A percentile compares a stretch with the other conserved stretches of the same genome.
phyloP scores from a whole-genome alignment of 2,329 filamentous ascomycete species.

The Fusarium palustre region DNA sequence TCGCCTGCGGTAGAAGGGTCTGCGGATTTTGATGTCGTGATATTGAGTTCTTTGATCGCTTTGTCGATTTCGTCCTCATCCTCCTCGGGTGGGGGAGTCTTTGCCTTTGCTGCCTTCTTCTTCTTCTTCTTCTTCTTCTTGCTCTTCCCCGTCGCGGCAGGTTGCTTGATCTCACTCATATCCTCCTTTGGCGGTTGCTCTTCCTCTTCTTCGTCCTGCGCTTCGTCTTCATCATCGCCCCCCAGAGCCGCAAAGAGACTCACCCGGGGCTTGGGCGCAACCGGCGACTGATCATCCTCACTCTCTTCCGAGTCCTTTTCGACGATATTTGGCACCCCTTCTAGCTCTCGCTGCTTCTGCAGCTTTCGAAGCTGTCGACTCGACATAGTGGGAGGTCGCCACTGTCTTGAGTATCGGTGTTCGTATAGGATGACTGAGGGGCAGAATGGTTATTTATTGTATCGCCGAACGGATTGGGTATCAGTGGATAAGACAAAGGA shows the following conservation, averaged over 20 bases:
- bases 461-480: background rate
- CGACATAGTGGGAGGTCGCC: slow-evolving; percentile 56
- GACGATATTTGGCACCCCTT: slow-evolving; percentile 40
- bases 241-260: slow-evolving; percentile 67
- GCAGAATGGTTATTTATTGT: background rate
- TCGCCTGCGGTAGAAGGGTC: background rate
- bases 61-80: slow-evolving; percentile 67
- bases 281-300: slow-evolving; percentile 49
- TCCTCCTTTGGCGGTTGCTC: slow-evolving; percentile 42
- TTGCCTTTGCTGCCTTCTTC: slow-evolving; percentile 48
- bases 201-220: slow-evolving; percentile 52
- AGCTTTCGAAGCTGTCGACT: slow-evolving; percentile 65
- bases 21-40: slow-evolving; percentile 43
- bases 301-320: slow-evolving; percentile 45
- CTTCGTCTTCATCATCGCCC: slow-evolving; percentile 56
- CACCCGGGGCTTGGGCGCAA: slow-evolving; percentile 53
- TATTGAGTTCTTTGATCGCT: slow-evolving; percentile 63
- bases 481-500: background rate
- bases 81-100: slow-evolving; percentile 44
- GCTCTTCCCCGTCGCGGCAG: slow-evolving; percentile 48
- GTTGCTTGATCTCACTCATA: slow-evolving; percentile 33
- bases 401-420: background rate
- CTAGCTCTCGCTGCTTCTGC: slow-evolving; percentile 62
- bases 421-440: slow-evolving; percentile 29
- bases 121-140: slow-evolving; percentile 57